Percentiles rank a stretch among this genome's conserved stretches.
phyloP scores from a whole-genome alignment of 352 stramenopile genomes.

The Pythium chondricola region DNA sequence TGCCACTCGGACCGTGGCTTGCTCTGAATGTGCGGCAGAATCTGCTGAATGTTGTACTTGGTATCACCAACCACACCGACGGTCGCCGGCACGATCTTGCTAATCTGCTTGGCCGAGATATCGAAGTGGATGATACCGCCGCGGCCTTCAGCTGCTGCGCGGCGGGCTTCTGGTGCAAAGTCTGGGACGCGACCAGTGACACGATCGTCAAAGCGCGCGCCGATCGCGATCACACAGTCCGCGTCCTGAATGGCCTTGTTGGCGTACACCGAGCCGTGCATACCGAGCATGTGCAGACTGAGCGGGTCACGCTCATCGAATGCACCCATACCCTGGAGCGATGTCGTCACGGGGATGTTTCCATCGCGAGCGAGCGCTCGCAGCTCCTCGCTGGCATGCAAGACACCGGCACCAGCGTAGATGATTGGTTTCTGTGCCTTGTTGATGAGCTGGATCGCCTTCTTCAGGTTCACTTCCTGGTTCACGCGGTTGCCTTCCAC shows the following conservation, averaged over 20 bases:
- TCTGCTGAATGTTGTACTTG: constrained; percentile 92
- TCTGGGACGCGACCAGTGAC: constrained; percentile 91
- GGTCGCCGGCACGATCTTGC: constrained; percentile 82
- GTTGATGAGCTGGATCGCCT: constrained; percentile 87
- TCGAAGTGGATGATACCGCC: constrained; percentile 96
- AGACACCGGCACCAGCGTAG: constrained; percentile 90
- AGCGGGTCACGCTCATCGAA: constrained; percentile 93
- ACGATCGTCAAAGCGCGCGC: constrained; percentile 95
- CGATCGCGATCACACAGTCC: constrained; percentile 92
- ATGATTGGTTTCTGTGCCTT: constrained; percentile 94
- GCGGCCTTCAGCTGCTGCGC: constrained; percentile 86
- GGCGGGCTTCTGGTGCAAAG: constrained; percentile 90
- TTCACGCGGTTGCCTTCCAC: constrained; percentile 74
- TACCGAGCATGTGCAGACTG: constrained; percentile 95
- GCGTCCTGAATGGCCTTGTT: constrained; percentile 96
- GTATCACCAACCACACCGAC: constrained; percentile 72
- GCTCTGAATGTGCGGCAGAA: constrained; percentile 70
- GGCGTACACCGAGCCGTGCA: constrained; percentile 95
- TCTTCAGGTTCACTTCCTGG: constrained; percentile 67
- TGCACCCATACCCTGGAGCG: constrained; percentile 89
- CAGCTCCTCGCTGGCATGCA: constrained; percentile 86
- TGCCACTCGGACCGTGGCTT: constrained; percentile 89
- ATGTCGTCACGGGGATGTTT: constrained; percentile 95
- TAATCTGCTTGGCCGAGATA: constrained; percentile 85
- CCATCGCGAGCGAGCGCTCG: constrained; percentile 86